phyloP scores from a whole-genome alignment of 352 stramenopile species.

The Phytopythium sindhum region DNA sequence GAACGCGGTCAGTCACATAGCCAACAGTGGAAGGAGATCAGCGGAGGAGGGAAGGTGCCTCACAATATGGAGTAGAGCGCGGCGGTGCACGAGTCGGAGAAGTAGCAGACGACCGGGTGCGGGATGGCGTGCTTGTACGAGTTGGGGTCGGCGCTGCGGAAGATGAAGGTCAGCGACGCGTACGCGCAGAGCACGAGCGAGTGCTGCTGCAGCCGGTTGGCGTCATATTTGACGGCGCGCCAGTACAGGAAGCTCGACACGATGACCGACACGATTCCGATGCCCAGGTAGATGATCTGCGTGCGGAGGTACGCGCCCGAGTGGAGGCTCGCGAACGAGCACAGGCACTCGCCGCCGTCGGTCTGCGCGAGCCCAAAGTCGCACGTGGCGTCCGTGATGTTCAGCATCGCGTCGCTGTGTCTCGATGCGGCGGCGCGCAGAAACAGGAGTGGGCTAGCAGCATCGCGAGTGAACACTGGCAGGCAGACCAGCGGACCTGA shows the following conservation, averaged over 20 bases:
- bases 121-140: slow-evolving; percentile 29
- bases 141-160: slow-evolving; percentile 26
- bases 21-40: background rate
- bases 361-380: slow-evolving; percentile 22
- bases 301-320: slow-evolving; percentile 16
- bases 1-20: background rate
- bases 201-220: slow-evolving; percentile 21
- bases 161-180: slow-evolving; percentile 25
- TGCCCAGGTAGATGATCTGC: slow-evolving; percentile 23
- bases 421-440: no score
- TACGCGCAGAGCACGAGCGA: slow-evolving; percentile 28
- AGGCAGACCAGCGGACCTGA: no score
- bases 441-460: no score
- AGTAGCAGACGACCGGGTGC: slow-evolving; percentile 12
- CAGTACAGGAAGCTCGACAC: slow-evolving; percentile 21
- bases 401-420: background rate
- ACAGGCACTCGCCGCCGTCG: slow-evolving; percentile 13
- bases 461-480: no score
- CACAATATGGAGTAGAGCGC: slow-evolving; percentile 37
- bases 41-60: background rate
- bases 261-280: slow-evolving; percentile 17
- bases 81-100: slow-evolving; percentile 33
- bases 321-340: slow-evolving; percentile 19
- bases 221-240: slow-evolving; percentile 18
- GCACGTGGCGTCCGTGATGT: slow-evolving; percentile 26